phyloP scores from a whole-genome alignment of 148 eudicot genomes.

The Vaccinium darrowii region DNA sequence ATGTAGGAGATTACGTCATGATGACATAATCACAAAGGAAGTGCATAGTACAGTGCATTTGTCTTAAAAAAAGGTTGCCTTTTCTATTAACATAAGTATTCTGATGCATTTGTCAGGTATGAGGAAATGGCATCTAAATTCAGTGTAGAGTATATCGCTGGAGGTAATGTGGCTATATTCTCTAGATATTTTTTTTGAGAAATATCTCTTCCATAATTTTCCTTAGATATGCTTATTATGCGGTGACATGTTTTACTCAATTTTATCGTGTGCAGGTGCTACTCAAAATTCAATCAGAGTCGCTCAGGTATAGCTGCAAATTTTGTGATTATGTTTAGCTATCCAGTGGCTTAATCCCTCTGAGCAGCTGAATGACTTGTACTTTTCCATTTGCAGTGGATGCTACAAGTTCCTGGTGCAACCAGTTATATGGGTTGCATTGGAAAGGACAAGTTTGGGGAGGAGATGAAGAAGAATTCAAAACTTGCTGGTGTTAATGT shows the following conservation, averaged over 20 bases:
- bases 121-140: constrained; percentile 77
- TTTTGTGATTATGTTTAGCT: not conserved
- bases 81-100: not conserved
- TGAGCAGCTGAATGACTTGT: not conserved
- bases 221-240: not conserved
- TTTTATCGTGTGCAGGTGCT: constrained; percentile 58
- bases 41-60: not conserved
- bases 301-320: constrained; percentile 62
- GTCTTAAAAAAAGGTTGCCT: not conserved
- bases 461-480: constrained; percentile 83
- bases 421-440: constrained; percentile 89
- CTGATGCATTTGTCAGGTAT: constrained; percentile 48
- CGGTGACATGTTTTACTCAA: not conserved
- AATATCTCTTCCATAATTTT: not conserved
- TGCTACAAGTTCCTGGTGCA: constrained; percentile 90
- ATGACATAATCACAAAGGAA: not conserved
- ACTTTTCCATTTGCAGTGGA: constrained; percentile 60
- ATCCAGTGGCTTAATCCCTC: not conserved
- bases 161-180: constrained; percentile 51
- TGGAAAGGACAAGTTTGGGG: constrained; percentile 97
- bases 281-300: constrained; percentile 95
- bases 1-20: not conserved
- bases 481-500: constrained; percentile 82
- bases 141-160: constrained; percentile 91
- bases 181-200: not conserved